These are phyloP conservation scores for Colletotrichum sp. DNA, from an alignment of 2,329 filamentous ascomycete species.

Conservation along the genomic window DNA sequence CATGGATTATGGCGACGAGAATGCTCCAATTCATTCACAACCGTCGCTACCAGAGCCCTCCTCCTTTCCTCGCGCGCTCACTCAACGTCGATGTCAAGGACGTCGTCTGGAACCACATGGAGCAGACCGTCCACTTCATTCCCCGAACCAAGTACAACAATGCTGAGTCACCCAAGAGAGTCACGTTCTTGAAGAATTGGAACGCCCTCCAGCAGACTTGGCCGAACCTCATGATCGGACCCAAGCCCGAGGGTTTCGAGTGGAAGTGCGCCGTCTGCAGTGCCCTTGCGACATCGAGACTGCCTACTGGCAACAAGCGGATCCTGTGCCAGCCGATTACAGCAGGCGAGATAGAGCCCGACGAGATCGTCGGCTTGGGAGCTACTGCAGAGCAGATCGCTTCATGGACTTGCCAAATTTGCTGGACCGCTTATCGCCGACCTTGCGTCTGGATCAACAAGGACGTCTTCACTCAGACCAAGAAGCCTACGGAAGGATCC, in stretches of 20 bases:
- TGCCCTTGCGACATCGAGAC: not conserved
- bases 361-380: not conserved
- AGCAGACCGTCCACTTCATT: not conserved
- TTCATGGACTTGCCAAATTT: not conserved
- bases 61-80: not conserved
- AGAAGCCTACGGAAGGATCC: not conserved
- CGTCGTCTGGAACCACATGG: not conserved
- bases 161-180: not conserved
- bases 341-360: not conserved
- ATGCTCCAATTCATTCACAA: not conserved
- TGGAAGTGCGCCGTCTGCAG: not conserved
- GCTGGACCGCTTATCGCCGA: not conserved
- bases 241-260: not conserved
- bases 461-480: not conserved
- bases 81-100: not conserved
- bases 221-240: slow-evolving; percentile 1
- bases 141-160: not conserved
- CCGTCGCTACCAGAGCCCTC: not conserved
- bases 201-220: not conserved
- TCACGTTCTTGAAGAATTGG: not conserved
- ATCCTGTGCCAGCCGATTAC: not conserved
- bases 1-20: not conserved
- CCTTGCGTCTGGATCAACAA: not conserved
- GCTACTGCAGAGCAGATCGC: not conserved
- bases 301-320: not conserved